These are phyloP conservation scores for Aspergillus diversus DNA, from an alignment of 495 filamentous ascomycete genomes.

Conservation along the genomic window DNA sequence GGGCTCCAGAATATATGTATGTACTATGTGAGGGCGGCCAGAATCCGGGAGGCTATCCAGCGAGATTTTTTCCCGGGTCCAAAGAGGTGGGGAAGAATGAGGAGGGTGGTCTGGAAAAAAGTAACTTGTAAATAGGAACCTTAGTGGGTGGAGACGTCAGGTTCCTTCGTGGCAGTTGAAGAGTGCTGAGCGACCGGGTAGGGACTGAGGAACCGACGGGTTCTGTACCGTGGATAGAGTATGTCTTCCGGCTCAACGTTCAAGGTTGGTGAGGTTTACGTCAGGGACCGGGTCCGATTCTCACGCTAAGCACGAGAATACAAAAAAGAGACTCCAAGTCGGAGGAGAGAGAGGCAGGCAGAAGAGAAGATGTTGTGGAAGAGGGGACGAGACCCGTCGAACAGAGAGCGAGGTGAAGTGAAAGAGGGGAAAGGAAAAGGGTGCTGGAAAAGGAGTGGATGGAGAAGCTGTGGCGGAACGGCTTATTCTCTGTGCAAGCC, in stretches of 20 bases:
- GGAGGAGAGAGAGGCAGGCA: constrained; percentile 16
- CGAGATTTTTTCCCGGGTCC: constrained; percentile 1
- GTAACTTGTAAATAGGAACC: constrained; percentile 46
- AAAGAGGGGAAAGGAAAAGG: constrained; percentile 21
- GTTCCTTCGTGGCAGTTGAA: constrained; percentile 14
- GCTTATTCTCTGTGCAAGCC: constrained; percentile 4
- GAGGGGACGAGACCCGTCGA: constrained; percentile 2
- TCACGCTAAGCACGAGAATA: constrained; percentile 8
- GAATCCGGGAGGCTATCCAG: constrained; percentile 23
- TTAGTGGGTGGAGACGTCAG: constrained; percentile 22
- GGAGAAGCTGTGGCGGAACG: constrained; percentile 11
- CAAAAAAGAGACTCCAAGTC: constrained; percentile 23
- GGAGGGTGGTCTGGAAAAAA: constrained; percentile 32
- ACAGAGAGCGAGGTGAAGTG: not conserved
- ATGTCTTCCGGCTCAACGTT: constrained; percentile 16
- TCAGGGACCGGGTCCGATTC: not conserved
- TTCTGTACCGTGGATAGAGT: constrained; percentile 26
- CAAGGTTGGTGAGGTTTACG: constrained; percentile 8
- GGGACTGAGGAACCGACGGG: constrained; percentile 22
- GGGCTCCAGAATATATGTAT: constrained; percentile 12
- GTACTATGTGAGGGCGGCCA: constrained; percentile 24
- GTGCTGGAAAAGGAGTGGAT: constrained; percentile 24
- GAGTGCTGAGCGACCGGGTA: constrained; percentile 2
- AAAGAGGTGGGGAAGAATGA: constrained; percentile 13
- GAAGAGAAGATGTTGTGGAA: constrained; percentile 7